Evolutionary conservation across 2,329 filamentous ascomycete genomes (phyloP), one percentile per base, ranked within the genome.

Genomic region (Cercospora janseana): DNA sequence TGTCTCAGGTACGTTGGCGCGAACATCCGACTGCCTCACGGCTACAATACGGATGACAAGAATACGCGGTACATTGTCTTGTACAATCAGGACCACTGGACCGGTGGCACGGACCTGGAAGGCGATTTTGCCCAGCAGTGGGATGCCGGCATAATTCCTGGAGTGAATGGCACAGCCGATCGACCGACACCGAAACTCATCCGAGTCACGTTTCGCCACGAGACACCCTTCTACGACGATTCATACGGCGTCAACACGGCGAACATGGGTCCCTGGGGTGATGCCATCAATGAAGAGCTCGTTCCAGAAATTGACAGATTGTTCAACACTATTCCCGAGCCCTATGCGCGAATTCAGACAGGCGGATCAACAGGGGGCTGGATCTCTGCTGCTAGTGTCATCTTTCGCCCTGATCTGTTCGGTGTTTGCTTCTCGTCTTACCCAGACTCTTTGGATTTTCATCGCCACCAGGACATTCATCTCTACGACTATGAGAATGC

Each of bases 261-360:
- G 2, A 71, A 71, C 38, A 56, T 71, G 5, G 69, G 69, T 3
- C 69, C 69, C 3, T 71, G 66, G 29, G 69, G 69, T 7, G 68
- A 70, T 18, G 68, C 68, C 1, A 63, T 71, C 56, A 71, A 71
- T 52, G 67, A 71, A n/a, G 69, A 71, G 42, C 59, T 71, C 2
- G 63, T 71, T 5, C 67, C 69, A 0, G 46, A 62, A 23, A 53
- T 71, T 18, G 68, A 71, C 26, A 43, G 53, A 7, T 60, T 35
- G 1, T 71, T 69, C 62, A 62, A 66, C 49, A 70, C 66, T 0
- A 69, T 71, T 27, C 56, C 59, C 6, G 59, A 61, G 12, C 67
- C 69, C 0, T 69, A 69, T 35, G 69, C 67, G 3, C 64, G 69
- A 7, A 60, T 71, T 10, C 68, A 69, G 32, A 63, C 69, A 21